Conservation (phyloP, 805 yeast species). For the Saturnispora sanitii region DNA sequence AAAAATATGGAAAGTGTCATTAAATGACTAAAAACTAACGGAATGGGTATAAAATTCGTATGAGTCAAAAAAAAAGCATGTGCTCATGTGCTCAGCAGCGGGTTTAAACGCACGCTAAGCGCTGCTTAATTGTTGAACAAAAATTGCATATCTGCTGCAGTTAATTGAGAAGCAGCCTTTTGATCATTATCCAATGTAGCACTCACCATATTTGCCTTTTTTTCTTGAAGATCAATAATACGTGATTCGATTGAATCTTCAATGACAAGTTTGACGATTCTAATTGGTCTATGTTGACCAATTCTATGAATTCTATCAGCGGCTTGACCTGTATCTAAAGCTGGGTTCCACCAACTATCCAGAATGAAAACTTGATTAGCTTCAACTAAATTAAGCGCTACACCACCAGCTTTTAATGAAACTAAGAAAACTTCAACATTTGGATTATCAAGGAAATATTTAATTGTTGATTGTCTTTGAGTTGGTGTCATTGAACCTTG, state of each 20-base stretch:
- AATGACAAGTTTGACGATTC: slow-evolving; percentile 84
- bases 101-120: background rate
- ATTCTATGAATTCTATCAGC: slow-evolving; percentile 98
- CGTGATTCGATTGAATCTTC: slow-evolving; percentile 96
- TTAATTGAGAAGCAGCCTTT: slow-evolving; percentile 76
- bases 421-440: slow-evolving; percentile 89
- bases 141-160: slow-evolving; percentile 93
- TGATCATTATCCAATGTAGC: slow-evolving; percentile 94
- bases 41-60: background rate
- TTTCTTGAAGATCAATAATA: slow-evolving; percentile 91
- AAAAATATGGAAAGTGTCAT: background rate
- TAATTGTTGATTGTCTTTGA: slow-evolving; percentile 86
- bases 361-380: slow-evolving; percentile 92
- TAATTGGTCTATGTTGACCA: slow-evolving; percentile 91
- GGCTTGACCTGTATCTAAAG: slow-evolving; percentile 90
- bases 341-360: slow-evolving; percentile 99
- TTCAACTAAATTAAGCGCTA: slow-evolving; percentile 90
- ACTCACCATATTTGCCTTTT: slow-evolving; percentile 95
- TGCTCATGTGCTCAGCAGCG: background rate
- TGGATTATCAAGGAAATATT: slow-evolving; percentile 86
- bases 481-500: slow-evolving; percentile 97
- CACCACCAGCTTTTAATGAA: slow-evolving; percentile 97
- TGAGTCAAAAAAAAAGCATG: background rate
- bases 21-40: background rate
- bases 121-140: slow-evolving; percentile 61